A percentile compares a stretch with the other conserved stretches of the same genome.
Conservation (phyloP, 371 early-diverging fungal species). For the Mucor sp. region DNA sequence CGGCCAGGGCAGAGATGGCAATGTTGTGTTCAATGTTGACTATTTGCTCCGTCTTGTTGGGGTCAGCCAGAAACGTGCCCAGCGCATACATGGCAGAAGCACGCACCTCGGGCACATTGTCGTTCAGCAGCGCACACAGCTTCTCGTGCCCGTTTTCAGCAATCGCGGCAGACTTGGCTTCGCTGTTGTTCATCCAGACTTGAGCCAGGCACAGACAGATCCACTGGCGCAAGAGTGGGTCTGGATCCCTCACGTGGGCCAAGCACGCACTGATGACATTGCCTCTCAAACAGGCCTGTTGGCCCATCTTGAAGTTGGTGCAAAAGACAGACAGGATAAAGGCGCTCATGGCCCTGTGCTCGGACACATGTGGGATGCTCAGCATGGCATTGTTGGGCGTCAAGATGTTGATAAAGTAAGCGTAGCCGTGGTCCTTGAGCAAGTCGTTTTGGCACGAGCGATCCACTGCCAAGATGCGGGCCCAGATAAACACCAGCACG, state of each 20-base stretch:
- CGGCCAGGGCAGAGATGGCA: slow-evolving; percentile 62
- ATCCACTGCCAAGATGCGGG: slow-evolving; percentile 93
- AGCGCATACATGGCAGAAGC: slow-evolving; percentile 83
- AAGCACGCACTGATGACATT: slow-evolving; percentile 71
- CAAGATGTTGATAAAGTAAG: slow-evolving; percentile 91
- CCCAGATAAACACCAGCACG: slow-evolving; percentile 96
- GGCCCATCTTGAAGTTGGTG: slow-evolving; percentile 77
- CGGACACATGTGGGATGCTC: slow-evolving; percentile 71
- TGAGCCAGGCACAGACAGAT: slow-evolving; percentile 84
- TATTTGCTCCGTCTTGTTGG: slow-evolving; percentile 71
- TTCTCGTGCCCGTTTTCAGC: slow-evolving; percentile 72
- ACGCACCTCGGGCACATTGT: slow-evolving; percentile 84
- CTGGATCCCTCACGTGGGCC: slow-evolving; percentile 73
- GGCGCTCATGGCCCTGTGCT: slow-evolving; percentile 89
- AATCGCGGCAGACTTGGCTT: slow-evolving; percentile 74
- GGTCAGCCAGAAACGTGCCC: slow-evolving; percentile 77
- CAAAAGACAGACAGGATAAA: slow-evolving; percentile 93
- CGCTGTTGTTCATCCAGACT: slow-evolving; percentile 80
- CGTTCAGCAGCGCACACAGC: slow-evolving; percentile 62
- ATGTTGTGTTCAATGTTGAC: slow-evolving; percentile 72
- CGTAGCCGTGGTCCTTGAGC: slow-evolving; percentile 89
- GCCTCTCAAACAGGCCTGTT: slow-evolving; percentile 79
- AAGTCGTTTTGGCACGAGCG: slow-evolving; percentile 87
- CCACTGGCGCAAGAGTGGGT: slow-evolving; percentile 93
- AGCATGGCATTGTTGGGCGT: slow-evolving; percentile 73